Conservation (phyloP, 2,329 filamentous ascomycete genomes). For the Aspergillus luchuensis region DNA sequence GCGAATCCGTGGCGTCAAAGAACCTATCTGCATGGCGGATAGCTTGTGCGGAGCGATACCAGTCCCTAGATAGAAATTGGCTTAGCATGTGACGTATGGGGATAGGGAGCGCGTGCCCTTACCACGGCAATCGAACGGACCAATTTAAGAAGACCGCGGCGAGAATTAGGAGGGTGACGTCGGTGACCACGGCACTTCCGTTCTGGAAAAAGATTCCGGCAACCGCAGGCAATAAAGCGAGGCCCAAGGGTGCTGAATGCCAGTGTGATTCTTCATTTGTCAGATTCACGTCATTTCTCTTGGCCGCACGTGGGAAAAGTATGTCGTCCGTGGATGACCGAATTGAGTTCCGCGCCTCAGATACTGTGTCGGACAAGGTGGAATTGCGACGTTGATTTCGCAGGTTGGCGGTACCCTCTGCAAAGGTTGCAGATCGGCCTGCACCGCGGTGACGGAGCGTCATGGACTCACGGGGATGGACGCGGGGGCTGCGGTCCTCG, state of each 20-base stretch:
- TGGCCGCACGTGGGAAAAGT: slow-evolving; percentile 58
- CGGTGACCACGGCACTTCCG: slow-evolving; percentile 79
- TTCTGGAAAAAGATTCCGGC: slow-evolving; percentile 82
- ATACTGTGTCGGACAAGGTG: slow-evolving; percentile 73
- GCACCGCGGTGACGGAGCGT: slow-evolving; percentile 41
- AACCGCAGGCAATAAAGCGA: slow-evolving; percentile 83
- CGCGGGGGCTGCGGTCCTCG: slow-evolving; percentile 15
- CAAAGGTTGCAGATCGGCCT: slow-evolving; percentile 39
- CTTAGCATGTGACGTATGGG: slow-evolving; percentile 10
- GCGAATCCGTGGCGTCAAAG: slow-evolving; percentile 22
- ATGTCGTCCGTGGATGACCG: slow-evolving; percentile 71
- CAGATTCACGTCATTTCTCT: slow-evolving; percentile 33
- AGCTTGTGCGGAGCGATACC: slow-evolving; percentile 72
- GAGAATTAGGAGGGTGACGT: slow-evolving; percentile 76
- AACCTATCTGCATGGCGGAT: slow-evolving; percentile 52
- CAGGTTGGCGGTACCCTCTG: slow-evolving; percentile 33
- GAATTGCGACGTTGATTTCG: slow-evolving; percentile 68
- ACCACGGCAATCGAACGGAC: slow-evolving; percentile 90
- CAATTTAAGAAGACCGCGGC: slow-evolving; percentile 88
- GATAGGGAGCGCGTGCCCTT: slow-evolving; percentile 33
- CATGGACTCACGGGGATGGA: slow-evolving; percentile 18
- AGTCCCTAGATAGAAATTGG: slow-evolving; percentile 54
- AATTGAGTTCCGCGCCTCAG: slow-evolving; percentile 65
- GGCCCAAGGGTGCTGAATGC: slow-evolving; percentile 77
- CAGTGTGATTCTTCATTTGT: slow-evolving; percentile 65